These are phyloP conservation scores for Pichia thaimueangensis DNA, from an alignment of 805 yeast genomes.

Conservation along the genomic window DNA sequence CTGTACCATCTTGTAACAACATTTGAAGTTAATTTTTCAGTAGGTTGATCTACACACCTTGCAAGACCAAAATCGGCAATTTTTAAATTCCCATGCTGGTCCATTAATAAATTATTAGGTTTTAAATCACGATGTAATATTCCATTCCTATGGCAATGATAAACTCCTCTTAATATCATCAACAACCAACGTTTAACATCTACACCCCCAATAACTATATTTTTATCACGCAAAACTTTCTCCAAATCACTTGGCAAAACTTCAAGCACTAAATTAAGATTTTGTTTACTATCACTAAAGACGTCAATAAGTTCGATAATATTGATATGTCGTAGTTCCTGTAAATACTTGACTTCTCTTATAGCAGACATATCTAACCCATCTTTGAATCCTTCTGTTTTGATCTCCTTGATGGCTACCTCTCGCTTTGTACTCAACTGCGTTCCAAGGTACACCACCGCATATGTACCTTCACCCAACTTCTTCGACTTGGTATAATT, in stretches of 20 bases:
- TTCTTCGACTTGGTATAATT: conserved; percentile 54
- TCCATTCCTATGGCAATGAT: conserved; percentile 90
- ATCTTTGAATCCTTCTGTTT: conserved; percentile 88
- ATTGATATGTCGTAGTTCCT: conserved; percentile 71
- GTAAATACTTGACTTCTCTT: conserved; percentile 84
- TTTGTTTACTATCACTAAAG: conserved; percentile 54
- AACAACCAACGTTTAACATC: conserved; percentile 91
- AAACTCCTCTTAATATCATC: conserved; percentile 91
- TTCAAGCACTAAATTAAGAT: conserved; percentile 83
- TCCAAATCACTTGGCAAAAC: conserved; percentile 90
- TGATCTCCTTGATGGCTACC: conserved; percentile 93
- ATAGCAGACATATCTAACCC: conserved; percentile 97
- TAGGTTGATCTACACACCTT: conserved; percentile 70
- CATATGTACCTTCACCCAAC: conserved; percentile 99
- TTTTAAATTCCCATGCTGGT: conserved; percentile 83
- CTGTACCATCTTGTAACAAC: conserved; percentile 98
- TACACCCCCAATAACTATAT: conserved; percentile 70
- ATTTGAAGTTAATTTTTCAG: conserved; percentile 76
- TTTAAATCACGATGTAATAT: conserved; percentile 90
- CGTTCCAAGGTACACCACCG: conserved; percentile 85
- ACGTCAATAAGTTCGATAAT: conserved; percentile 88
- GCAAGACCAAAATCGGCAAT: conserved; percentile 98
- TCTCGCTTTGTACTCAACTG: conserved; percentile 48
- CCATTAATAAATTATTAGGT: conserved; percentile 82
- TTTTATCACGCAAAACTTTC: conserved; percentile 74